A percentile compares a stretch with the other conserved stretches of the same genome.
phyloP scores from a whole-genome alignment of 176 grass and related monocot genomes.

The Avena sativa region DNA sequence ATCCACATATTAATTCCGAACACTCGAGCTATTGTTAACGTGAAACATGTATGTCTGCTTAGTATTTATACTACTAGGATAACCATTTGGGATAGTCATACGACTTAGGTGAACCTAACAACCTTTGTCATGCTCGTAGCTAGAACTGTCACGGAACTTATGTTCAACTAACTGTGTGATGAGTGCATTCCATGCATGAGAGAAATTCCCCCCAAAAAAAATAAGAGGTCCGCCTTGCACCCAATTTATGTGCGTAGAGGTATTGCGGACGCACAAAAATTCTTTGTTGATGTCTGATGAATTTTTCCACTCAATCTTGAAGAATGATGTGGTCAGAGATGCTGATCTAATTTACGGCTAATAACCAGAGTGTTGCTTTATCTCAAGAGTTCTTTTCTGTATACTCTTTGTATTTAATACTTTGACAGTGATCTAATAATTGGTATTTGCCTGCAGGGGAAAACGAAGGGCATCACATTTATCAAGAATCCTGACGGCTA shows the following conservation, averaged over 20 bases:
- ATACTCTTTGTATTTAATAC: too few relatives aligned
- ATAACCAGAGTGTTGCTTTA: too few relatives aligned
- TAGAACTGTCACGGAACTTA: not conserved
- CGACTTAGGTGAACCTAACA: not conserved
- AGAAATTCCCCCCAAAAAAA: not conserved
- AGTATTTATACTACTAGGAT: not conserved
- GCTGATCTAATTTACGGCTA: too few relatives aligned
- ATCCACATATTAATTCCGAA: not conserved
- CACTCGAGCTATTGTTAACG: not conserved
- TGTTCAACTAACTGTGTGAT: not conserved
- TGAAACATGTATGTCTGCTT: not conserved
- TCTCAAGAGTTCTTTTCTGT: too few relatives aligned
- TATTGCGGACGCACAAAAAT: too few relatives aligned
- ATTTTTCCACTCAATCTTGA: too few relatives aligned
- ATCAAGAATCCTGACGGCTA: too few relatives aligned
- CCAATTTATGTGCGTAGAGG: too few relatives aligned
- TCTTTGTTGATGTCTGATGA: too few relatives aligned
- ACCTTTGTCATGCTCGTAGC: not conserved
- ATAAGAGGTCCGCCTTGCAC: too few relatives aligned
- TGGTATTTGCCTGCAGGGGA: slow-evolving; percentile 53
- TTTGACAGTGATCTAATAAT: too few relatives aligned
- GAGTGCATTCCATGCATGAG: not conserved
- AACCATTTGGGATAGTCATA: not conserved
- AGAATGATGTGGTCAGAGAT: too few relatives aligned
- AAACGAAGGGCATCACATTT: slow-evolving; percentile 88